Base-by-base conservation (phyloP, 1,284 basidiomycete genomes). In the Leucoagaricus sp. region DNA sequence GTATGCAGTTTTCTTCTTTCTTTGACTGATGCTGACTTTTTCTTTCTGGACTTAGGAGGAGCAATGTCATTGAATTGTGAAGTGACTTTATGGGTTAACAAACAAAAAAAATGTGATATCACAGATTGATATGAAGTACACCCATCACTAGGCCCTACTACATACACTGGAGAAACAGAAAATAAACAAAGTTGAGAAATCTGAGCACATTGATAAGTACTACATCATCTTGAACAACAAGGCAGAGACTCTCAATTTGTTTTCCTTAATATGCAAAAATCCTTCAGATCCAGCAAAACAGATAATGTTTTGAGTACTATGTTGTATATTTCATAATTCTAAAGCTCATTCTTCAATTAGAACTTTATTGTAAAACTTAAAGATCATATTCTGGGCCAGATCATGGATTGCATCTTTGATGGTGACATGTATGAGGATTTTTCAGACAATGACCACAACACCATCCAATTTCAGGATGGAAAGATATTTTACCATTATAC, bases 351-450 rank as follows among this genome's bases (percentile, higher is more conserved):
- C n/a, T 9, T 38, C 13, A 6, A 15, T 4, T 38, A 63, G 63
- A 44, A 57, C 26, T 75, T 73, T 49, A 9, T 69, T 0, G 60
- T 53, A 0, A 64, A 65, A n/a, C 62, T 75, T 0, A 63, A 72
- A 53, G 63, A 65, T 31, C 71, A 75, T 47, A 36, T 75, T 0
- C 60, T 74, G 0, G 62, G 48, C 1, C 57, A 63, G 0, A 55
- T 74, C 34, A 47, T 62, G 2, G 57, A 50, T n/a, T 56, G 51
- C 13, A 28, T 15, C 12, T 68, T 69, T 33, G 60, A 72, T 48
- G 67, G 68, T 0, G 66, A 73, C 38, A 65, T 65, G 12, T 54
- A 61, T 3, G 55, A 54, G 3, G 47, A 54, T 6, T 72, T 68
- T 36, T 61, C 70, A 4, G 55, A 58, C 1, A 47, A 46, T 15